Percentiles rank a stretch among this genome's conserved stretches.
These are phyloP conservation scores for Knoxdaviesia capensis DNA, from an alignment of 2,329 filamentous ascomycete species.

Conservation along the genomic window DNA sequence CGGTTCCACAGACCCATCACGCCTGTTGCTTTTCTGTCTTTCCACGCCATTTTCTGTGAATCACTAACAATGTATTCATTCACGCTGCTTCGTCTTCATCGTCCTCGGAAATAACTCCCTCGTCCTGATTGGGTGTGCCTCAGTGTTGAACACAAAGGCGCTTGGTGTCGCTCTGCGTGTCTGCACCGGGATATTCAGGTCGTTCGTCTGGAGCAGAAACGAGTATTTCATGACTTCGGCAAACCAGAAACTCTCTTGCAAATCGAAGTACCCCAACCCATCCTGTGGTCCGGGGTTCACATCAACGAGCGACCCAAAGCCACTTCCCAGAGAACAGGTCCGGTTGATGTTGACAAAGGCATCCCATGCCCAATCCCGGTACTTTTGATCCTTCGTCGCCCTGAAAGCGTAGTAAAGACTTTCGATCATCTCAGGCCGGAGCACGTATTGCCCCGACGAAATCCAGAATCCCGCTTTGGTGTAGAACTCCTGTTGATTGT, in stretches of 20 bases:
- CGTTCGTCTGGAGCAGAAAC: conserved; percentile 49
- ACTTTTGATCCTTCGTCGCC: conserved; percentile 52
- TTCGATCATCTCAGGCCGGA: conserved; percentile 68
- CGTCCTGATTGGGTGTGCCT: conserved; percentile 21
- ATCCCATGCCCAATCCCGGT: conserved; percentile 71
- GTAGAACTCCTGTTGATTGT: conserved; percentile 37
- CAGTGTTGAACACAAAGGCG: conserved; percentile 28
- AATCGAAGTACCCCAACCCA: conserved; percentile 37
- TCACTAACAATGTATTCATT: neutral
- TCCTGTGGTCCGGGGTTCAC: conserved; percentile 32
- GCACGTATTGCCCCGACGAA: conserved; percentile 35
- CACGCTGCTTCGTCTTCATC: neutral
- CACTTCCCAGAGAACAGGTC: conserved; percentile 41
- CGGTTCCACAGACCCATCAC: too few relatives aligned
- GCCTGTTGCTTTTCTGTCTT: too few relatives aligned
- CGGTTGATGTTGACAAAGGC: conserved; percentile 49
- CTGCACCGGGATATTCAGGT: conserved; percentile 31
- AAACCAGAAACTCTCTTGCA: conserved; percentile 76
- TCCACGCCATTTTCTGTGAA: too few relatives aligned
- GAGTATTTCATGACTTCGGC: conserved; percentile 75
- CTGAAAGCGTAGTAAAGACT: conserved; percentile 76
- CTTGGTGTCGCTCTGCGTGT: conserved; percentile 17
- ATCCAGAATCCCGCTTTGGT: conserved; percentile 53
- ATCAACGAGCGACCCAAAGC: conserved; percentile 44
- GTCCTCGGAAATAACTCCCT: neutral